Evolutionary conservation across 2,329 filamentous ascomycete species (phyloP), one percentile per base, ranked within the genome.

Genomic region (Aspergillus sp.): DNA sequence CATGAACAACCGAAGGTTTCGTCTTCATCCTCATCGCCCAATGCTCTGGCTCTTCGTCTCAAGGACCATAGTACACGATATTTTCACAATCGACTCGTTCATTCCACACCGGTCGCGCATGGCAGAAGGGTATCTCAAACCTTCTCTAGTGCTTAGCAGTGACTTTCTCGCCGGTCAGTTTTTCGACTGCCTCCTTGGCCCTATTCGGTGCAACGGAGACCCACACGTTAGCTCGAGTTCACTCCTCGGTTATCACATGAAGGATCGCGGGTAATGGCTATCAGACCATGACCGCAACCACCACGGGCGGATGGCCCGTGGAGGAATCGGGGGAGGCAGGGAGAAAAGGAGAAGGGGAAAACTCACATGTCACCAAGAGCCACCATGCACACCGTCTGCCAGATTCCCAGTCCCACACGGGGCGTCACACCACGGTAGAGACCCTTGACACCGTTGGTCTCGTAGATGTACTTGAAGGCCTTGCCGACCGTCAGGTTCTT

Each of bases 311-410:
- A 38, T 17, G 11, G 14, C 14, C 16, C 34, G 34, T n/a, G 14
- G 13, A 38, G 14, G 34, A 17, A 19, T 40, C 36, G 20, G 44
- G 21, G 25, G 4, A n/a, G n/a, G n/a, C n/a, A n/a, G n/a, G n/a
- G n/a, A n/a, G 34, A 20, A 19, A 23, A 25, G 29, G 32, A 45
- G 42, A 20, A 20, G 25, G 25, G 11, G 31, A 59, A 54, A 36
- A 85, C 91, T 81, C 78, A 95, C 91, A 96, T 92, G 79, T 97
- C 94, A 78, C 94, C 94, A 76, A 97, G 82, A 69, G 93, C 94
- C 77, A 99, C 94, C 94, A 99, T 99, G 83, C 94, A 99, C 70
- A 99, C 88, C 58, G 94, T 99, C 83, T 99, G 94, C 94, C 94
- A 99, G 79, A 99, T 85, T 71, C 94, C 88, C 60, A 99, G 86